Conservation (phyloP, 495 filamentous ascomycete species). For the Aspergillus sclerotioniger region DNA sequence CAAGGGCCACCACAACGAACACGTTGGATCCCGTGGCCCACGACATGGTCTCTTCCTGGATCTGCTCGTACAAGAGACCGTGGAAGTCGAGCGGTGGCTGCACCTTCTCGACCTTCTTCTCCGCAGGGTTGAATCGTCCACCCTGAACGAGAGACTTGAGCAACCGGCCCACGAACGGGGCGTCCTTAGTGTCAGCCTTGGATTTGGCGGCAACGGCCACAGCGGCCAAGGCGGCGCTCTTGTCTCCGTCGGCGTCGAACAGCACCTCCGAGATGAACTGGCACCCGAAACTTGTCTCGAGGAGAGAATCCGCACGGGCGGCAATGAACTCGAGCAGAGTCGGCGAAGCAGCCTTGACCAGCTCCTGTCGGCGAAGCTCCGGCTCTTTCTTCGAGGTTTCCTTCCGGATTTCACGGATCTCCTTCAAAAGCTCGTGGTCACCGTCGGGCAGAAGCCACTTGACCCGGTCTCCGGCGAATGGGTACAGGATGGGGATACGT, state of each 20-base stretch:
- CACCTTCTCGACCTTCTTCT: conserved; percentile 64
- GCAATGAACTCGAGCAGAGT: conserved; percentile 70
- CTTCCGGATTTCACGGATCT: conserved; percentile 72
- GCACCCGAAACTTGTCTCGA: conserved; percentile 75
- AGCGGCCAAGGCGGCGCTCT: conserved; percentile 63
- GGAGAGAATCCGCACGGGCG: conserved; percentile 61
- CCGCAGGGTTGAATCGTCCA: conserved; percentile 71
- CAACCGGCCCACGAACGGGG: conserved; percentile 74
- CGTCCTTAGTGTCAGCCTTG: conserved; percentile 55
- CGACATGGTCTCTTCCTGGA: conserved; percentile 68
- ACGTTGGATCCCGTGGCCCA: conserved; percentile 84
- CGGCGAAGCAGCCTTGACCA: conserved; percentile 56
- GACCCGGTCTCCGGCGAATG: conserved; percentile 69
- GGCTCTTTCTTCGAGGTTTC: conserved; percentile 90
- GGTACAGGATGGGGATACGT: conserved; percentile 78
- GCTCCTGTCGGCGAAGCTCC: conserved; percentile 67
- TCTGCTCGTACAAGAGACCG: conserved; percentile 69
- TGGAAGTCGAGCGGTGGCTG: conserved; percentile 82
- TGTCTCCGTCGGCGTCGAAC: conserved; percentile 72
- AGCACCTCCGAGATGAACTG: conserved; percentile 83
- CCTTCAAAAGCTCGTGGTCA: conserved; percentile 64
- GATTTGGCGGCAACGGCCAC: conserved; percentile 68
- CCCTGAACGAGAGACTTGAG: conserved; percentile 86
- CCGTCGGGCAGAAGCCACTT: conserved; percentile 63
- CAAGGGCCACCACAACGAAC: conserved; percentile 75